These are phyloP conservation scores for Penicillium oxalicum DNA, from an alignment of 2,329 filamentous ascomycete species.

Conservation along the genomic window DNA sequence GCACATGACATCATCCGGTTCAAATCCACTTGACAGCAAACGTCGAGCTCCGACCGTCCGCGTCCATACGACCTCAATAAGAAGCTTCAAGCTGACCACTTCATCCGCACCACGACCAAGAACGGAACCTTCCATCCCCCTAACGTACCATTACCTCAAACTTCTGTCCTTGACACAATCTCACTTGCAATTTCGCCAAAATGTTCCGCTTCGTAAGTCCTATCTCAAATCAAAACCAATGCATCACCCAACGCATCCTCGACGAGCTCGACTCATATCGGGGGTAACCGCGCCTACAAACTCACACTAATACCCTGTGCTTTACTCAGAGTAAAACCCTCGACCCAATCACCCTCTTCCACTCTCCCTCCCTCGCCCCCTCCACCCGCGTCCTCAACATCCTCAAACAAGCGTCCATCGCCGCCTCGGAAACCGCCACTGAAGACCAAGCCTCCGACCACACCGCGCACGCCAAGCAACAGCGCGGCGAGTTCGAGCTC, in stretches of 20 bases:
- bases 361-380: constrained; percentile 67
- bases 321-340: constrained; percentile 62
- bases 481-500: constrained; percentile 73
- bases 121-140: background rate
- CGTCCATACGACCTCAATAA: background rate
- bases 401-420: constrained; percentile 73
- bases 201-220: constrained; percentile 25
- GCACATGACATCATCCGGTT: constrained; percentile 18
- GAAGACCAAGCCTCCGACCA: constrained; percentile 68
- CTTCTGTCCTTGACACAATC: too few relatives aligned
- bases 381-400: constrained; percentile 69
- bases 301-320: too few relatives aligned
- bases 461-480: constrained; percentile 51
- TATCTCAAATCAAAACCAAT: too few relatives aligned
- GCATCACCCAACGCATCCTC: background rate
- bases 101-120: background rate
- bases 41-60: background rate
- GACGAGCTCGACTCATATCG: background rate
- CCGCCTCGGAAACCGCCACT: constrained; percentile 61
- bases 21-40: background rate
- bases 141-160: too few relatives aligned
- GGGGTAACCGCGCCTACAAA: too few relatives aligned
- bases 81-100: background rate
- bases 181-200: constrained; percentile 2
- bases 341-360: constrained; percentile 94